A percentile compares a stretch with the other conserved stretches of the same genome.
Evolutionary conservation across 169 alveolate species (phyloP).

Genomic region (Plasmodium malariae): DNA sequence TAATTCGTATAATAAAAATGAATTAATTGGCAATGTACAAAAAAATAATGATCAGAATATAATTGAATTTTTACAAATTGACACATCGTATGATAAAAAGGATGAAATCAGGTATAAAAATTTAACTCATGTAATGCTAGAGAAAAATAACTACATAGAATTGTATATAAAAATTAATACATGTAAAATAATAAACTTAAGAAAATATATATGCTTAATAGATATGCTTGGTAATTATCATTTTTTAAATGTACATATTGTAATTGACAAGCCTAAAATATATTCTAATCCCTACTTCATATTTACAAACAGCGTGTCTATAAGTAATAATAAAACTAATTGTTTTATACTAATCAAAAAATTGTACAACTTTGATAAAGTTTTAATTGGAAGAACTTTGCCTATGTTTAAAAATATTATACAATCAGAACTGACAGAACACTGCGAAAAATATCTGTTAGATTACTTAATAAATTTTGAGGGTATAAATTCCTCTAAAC

Average conservation of each 20-base stretch:
- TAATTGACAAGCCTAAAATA: conserved; percentile 62
- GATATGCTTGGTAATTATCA: conserved; percentile 43
- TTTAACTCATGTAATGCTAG: conserved; percentile 59
- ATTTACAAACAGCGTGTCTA: conserved; percentile 52
- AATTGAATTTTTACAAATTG: conserved; percentile 52
- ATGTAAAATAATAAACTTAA: conserved; percentile 46
- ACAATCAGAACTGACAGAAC: conserved; percentile 21
- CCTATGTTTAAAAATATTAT: conserved; percentile 30
- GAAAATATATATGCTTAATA: conserved; percentile 57
- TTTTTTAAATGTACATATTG: conserved; percentile 48
- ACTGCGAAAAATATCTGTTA: conserved; percentile 26
- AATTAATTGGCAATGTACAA: conserved; percentile 8
- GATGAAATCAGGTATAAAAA: conserved; percentile 42
- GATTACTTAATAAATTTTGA: conserved; percentile 27
- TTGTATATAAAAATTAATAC: conserved; percentile 51
- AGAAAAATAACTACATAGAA: conserved; percentile 44
- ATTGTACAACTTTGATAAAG: conserved; percentile 50
- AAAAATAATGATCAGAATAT: conserved; percentile 5
- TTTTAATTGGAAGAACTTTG: conserved; percentile 37
- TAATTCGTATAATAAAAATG: not conserved
- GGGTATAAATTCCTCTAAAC: conserved; percentile 36
- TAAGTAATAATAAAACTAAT: conserved; percentile 20
- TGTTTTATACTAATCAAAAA: conserved; percentile 33
- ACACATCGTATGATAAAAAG: conserved; percentile 39
- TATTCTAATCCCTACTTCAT: conserved; percentile 68